Conservation (phyloP, 192 early-diverging fungal species). For the Borealophlyctis nickersoniae region DNA sequence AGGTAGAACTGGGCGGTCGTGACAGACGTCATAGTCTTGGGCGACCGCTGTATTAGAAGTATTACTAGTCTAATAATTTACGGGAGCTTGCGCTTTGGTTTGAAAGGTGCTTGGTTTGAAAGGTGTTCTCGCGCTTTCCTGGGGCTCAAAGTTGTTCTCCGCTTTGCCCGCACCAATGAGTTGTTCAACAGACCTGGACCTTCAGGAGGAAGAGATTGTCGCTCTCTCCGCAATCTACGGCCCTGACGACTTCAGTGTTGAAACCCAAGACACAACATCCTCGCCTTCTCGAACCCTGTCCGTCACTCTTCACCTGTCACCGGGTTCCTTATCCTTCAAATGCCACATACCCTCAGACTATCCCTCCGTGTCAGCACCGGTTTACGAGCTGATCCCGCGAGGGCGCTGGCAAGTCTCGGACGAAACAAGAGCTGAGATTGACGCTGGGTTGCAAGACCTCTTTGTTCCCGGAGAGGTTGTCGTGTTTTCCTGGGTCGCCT, state of each 20-base stretch:
- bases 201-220: slow-evolving; percentile 27
- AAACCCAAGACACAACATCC: not conserved
- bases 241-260: slow-evolving; percentile 3
- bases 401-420: slow-evolving; percentile 6
- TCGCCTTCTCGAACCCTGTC: not conserved
- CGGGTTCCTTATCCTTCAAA: slow-evolving; percentile 11
- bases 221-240: slow-evolving; percentile 35
- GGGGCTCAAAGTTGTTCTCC: too few relatives aligned
- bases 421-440: slow-evolving; percentile 27
- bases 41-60: too few relatives aligned
- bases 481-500: slow-evolving; percentile 69
- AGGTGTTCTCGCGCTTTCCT: too few relatives aligned
- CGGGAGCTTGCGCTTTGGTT: too few relatives aligned
- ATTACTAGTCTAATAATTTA: too few relatives aligned
- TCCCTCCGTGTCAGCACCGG: slow-evolving; percentile 21
- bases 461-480: slow-evolving; percentile 61
- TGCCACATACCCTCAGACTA: slow-evolving; percentile 23
- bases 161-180: too few relatives aligned
- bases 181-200: slow-evolving; percentile 8
- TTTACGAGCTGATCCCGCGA: slow-evolving; percentile 19
- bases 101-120: too few relatives aligned
- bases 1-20: too few relatives aligned
- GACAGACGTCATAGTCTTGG: too few relatives aligned
- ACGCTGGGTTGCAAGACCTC: slow-evolving; percentile 42
- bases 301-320: slow-evolving; percentile 7